Evolutionary conservation across 768 basidiomycete species (phyloP).

Genomic region (Macrolepiota fuliginosa): DNA sequence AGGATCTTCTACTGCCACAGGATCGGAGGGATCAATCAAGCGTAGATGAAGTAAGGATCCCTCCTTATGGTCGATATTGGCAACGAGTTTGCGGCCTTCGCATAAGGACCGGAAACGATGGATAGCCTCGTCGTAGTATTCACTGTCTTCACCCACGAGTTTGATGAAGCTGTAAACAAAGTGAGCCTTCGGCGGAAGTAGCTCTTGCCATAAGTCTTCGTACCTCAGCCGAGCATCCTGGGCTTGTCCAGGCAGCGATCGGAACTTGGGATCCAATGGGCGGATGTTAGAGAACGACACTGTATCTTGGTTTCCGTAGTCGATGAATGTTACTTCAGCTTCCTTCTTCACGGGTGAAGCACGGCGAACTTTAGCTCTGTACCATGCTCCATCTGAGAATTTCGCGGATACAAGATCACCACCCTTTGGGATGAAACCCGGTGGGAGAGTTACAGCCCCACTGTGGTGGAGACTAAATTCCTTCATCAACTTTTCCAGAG

Average conservation of each 20-base stretch:
- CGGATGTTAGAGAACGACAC: conserved; percentile 81
- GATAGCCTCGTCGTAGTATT: conserved; percentile 83
- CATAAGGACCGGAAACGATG: conserved; percentile 83
- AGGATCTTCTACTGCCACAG: conserved; percentile 63
- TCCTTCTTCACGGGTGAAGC: conserved; percentile 89
- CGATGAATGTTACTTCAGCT: conserved; percentile 93
- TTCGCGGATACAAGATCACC: conserved; percentile 94
- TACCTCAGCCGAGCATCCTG: conserved; percentile 91
- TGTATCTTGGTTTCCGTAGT: conserved; percentile 93
- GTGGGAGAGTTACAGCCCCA: conserved; percentile 50
- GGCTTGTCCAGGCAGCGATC: conserved; percentile 87
- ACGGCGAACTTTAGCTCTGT: conserved; percentile 88
- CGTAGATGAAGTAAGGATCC: conserved; percentile 80
- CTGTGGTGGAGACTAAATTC: conserved; percentile 90
- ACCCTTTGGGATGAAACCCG: conserved; percentile 75
- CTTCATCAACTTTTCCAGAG: conserved; percentile 89
- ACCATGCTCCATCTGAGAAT: conserved; percentile 94
- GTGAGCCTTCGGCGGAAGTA: conserved; percentile 1
- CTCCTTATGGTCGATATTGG: conserved; percentile 90
- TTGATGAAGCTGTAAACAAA: conserved; percentile 70
- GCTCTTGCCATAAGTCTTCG: conserved; percentile 10
- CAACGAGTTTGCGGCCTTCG: conserved; percentile 94
- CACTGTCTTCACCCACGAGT: conserved; percentile 75
- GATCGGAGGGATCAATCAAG: conserved; percentile 86
- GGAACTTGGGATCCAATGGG: conserved; percentile 89